Base-by-base conservation (phyloP, 2,329 filamentous ascomycete genomes). In the Cordyceps militaris region DNA sequence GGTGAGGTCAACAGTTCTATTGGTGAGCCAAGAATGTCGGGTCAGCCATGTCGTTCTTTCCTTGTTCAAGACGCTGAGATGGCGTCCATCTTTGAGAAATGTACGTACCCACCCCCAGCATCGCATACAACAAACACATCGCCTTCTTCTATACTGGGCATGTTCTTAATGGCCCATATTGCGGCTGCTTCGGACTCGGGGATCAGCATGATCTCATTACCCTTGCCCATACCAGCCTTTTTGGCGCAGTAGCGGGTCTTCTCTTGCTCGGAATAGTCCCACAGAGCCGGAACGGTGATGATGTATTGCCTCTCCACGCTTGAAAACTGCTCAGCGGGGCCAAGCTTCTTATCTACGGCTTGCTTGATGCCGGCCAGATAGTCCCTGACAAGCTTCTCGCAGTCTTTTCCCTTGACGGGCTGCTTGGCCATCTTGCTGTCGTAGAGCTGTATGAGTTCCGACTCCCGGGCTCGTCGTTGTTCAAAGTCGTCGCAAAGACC, bases 401-500 rank as follows among this genome's bases (percentile, higher is more conserved):
- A 50, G 6, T 32, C 47, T 36, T 36, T 10, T 32, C 47, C 47
- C n/a, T 50, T 50, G 30, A 50, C 47, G 47, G 24, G 28, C 30
- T 16, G 28, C 30, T 50, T 50, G 47, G 47, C 47, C 47, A 30
- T 50, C 47, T 50, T 50, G 47, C 47, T 50, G n/a, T 14, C 28
- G 16, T 36, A 50, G n/a, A 21, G 47, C 47, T 38, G 36, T 24
- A 24, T 38, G 30, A 50, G 47, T 30, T 50, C 19, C 47, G 47
- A 50, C 28, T 50, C 47, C n/a, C 47, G 47, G 30, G 47, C 47
- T 36, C 47, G 28, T 24, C 47, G 47, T 36, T 50, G 5, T 50
- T 50, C 47, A 13, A 50, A 50, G 26, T 36, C 47, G 47, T 50
- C 47, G 47, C 47, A 50, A 50, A 50, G 47, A 28, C 47, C 47